Conservation (phyloP, 805 yeast genomes). For the Barnettozyma wickerhamii region DNA sequence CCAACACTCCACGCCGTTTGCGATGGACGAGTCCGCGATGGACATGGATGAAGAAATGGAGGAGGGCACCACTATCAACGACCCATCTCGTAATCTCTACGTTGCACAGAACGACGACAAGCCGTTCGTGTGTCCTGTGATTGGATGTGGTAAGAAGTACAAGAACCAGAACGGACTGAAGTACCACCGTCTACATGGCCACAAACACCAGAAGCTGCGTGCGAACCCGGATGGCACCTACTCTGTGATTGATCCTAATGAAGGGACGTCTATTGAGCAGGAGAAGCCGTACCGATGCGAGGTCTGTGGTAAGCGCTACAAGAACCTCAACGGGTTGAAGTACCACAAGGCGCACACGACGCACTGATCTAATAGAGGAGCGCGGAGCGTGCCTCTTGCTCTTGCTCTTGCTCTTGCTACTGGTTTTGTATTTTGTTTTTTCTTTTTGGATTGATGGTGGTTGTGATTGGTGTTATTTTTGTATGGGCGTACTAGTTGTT, state of each 20-base stretch:
- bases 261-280: slow-evolving; percentile 92
- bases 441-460: too few species aligned
- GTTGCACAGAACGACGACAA: slow-evolving; percentile 92
- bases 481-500: too few species aligned
- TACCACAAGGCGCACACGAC: slow-evolving; percentile 99
- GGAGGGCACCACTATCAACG: slow-evolving; percentile 78
- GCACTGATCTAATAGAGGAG: slow-evolving; percentile 41
- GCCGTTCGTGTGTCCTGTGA: slow-evolving; percentile 96
- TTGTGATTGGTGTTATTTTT: too few species aligned
- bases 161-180: slow-evolving; percentile 97
- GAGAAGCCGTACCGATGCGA: slow-evolving; percentile 98
- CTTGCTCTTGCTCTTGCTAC: too few species aligned
- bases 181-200: slow-evolving; percentile 94
- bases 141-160: slow-evolving; percentile 96
- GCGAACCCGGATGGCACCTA: slow-evolving; percentile 92
- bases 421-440: too few species aligned
- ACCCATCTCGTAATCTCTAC: slow-evolving; percentile 92
- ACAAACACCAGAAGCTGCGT: slow-evolving; percentile 88
- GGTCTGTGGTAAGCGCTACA: slow-evolving; percentile 96
- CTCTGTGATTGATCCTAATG: slow-evolving; percentile 90
- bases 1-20: slow-evolving; percentile 26
- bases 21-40: slow-evolving; percentile 30
- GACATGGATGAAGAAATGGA: slow-evolving; percentile 51
- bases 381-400: too few species aligned
- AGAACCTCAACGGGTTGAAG: slow-evolving; percentile 92